phyloP scores from a whole-genome alignment of 2,329 filamentous ascomycete species.

The Beauveria pseudobassiana region DNA sequence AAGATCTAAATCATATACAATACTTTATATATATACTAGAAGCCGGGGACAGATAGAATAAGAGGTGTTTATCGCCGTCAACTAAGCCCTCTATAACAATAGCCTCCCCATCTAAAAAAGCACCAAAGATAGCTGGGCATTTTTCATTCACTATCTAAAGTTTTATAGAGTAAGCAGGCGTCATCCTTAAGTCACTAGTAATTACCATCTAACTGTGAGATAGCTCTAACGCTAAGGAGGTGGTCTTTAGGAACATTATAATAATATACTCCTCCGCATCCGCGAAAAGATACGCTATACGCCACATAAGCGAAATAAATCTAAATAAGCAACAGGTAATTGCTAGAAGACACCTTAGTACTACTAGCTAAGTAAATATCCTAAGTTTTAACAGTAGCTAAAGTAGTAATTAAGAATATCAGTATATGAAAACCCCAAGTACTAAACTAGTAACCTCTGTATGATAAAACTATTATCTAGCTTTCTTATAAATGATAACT shows the following conservation, averaged over 20 bases:
- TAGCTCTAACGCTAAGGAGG: conserved; percentile 10
- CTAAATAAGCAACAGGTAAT: conserved; percentile 9
- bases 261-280: conserved; percentile 21
- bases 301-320: conserved; percentile 16
- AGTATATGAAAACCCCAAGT: conserved; percentile 20
- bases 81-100: background rate
- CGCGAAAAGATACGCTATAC: conserved; percentile 21
- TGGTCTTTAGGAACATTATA: conserved; percentile 22
- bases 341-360: background rate
- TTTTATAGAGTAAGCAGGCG: conserved; percentile 5
- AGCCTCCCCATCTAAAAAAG: background rate
- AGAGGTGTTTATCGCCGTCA: too few relatives aligned
- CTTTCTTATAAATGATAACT: conserved; percentile 17
- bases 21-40: too few relatives aligned
- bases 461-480: conserved; percentile 19
- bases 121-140: conserved; percentile 7
- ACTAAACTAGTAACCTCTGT: conserved; percentile 18
- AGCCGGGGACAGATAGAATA: too few relatives aligned
- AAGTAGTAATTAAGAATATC: conserved; percentile 17
- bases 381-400: conserved; percentile 16
- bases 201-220: background rate
- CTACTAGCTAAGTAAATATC: background rate
- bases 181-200: background rate
- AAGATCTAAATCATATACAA: too few relatives aligned
- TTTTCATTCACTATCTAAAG: conserved; percentile 15